Conservation (phyloP, 345 rosid species). For the Viola odorata region DNA sequence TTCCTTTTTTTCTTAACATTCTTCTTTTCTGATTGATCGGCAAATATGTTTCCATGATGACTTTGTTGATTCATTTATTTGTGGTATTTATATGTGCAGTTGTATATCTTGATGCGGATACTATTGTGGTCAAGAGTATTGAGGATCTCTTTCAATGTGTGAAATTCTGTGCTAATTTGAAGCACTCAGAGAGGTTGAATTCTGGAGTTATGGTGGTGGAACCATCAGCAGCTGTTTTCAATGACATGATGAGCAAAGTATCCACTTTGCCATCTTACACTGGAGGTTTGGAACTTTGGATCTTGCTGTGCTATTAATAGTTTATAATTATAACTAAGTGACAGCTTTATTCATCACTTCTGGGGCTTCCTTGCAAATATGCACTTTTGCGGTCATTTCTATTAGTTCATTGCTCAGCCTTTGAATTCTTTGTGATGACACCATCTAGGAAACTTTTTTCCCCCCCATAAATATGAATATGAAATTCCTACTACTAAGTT, state of each 20-base stretch:
- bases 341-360: background rate
- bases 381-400: background rate
- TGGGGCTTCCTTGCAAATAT: background rate
- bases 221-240: constrained; percentile 68
- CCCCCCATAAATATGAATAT: too few species aligned
- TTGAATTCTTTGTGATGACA: too few species aligned
- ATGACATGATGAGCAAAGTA: constrained; percentile 86
- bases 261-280: constrained; percentile 75
- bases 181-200: constrained; percentile 93
- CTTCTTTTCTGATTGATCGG: background rate
- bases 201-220: constrained; percentile 98
- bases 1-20: background rate
- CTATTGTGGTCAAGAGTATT: constrained; percentile 85
- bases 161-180: constrained; percentile 88
- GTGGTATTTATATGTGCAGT: constrained; percentile 39
- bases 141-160: constrained; percentile 75
- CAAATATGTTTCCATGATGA: background rate
- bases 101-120: constrained; percentile 94
- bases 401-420: background rate
- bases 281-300: constrained; percentile 63
- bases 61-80: too few species aligned
- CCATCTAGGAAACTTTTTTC: background rate
- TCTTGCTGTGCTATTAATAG: background rate
- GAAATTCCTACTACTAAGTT: too few species aligned
- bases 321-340: background rate